Evolutionary conservation across 2,329 filamentous ascomycete genomes (phyloP).

Genomic region (Fusarium ambrosium): DNA sequence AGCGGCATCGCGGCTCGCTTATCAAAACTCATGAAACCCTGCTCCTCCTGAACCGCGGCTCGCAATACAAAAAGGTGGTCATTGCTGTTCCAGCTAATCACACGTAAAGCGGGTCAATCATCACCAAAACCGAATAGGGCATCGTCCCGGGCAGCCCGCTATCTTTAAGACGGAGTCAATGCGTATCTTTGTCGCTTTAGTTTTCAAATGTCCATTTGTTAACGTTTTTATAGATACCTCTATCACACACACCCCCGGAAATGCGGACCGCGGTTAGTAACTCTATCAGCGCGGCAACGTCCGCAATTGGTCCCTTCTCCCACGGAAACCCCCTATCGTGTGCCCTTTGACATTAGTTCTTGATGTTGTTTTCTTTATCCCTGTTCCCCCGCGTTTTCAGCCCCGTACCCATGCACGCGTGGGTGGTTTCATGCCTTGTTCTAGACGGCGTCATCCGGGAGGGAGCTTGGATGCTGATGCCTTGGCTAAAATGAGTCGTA

Average conservation of each 20-base stretch:
- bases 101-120: constrained; percentile 6
- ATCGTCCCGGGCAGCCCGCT: background rate
- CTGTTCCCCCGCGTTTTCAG: constrained; percentile 23
- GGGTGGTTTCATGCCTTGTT: constrained; percentile 4
- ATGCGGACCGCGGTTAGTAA: constrained; percentile 23
- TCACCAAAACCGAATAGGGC: background rate
- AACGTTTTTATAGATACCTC: background rate
- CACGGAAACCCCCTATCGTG: constrained; percentile 6
- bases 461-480: constrained; percentile 4
- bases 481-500: background rate
- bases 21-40: background rate
- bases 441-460: background rate
- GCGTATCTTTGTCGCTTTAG: constrained; percentile 10
- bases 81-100: background rate
- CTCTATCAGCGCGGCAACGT: constrained; percentile 24
- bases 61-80: background rate
- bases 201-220: constrained; percentile 2
- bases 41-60: background rate
- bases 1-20: background rate
- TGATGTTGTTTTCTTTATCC: background rate
- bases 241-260: background rate
- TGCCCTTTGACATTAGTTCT: background rate
- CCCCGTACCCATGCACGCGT: constrained; percentile 10
- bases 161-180: constrained; percentile 10
- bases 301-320: constrained; percentile 4